Conservation (phyloP, 176 grass and related monocot genomes). For the Coix lacrymajobi region DNA sequence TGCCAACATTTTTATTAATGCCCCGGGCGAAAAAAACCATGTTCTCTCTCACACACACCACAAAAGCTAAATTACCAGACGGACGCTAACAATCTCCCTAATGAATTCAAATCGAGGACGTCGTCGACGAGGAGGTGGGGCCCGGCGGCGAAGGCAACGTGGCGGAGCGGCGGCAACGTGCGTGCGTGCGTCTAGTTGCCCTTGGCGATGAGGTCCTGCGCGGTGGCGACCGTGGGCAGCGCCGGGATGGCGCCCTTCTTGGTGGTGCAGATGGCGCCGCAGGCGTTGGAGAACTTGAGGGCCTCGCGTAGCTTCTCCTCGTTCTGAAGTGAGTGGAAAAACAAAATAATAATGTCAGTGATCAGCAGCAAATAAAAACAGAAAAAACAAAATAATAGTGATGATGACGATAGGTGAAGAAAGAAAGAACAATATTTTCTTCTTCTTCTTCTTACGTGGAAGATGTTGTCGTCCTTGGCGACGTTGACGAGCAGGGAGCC, state of each 20-base stretch:
- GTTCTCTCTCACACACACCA: not conserved
- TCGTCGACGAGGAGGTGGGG: not conserved
- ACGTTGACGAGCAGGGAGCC: constrained; percentile 69
- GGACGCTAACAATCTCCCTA: not conserved
- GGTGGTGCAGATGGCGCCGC: constrained; percentile 83
- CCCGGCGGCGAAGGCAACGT: not conserved
- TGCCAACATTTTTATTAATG: constrained; percentile 19
- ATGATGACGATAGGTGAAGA: too few species aligned
- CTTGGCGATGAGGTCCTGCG: constrained; percentile 42
- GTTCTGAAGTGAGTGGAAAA: constrained; percentile 25
- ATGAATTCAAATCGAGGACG: not conserved
- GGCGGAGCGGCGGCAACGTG: constrained; percentile 13
- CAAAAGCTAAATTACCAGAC: not conserved
- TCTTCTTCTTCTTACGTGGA: constrained; percentile 43
- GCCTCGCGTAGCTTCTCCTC: constrained; percentile 80
- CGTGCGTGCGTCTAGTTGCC: constrained; percentile 32
- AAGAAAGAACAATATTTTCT: too few species aligned
- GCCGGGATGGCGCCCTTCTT: constrained; percentile 90
- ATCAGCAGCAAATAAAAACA: not conserved
- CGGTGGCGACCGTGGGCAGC: constrained; percentile 49
- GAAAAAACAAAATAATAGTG: too few species aligned
- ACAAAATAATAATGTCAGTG: not conserved
- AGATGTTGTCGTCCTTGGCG: constrained; percentile 70
- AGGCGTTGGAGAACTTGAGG: constrained; percentile 74
- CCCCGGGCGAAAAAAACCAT: not conserved